Base-by-base conservation (phyloP, 257 asterid species). In the Solanum medicagineum region DNA sequence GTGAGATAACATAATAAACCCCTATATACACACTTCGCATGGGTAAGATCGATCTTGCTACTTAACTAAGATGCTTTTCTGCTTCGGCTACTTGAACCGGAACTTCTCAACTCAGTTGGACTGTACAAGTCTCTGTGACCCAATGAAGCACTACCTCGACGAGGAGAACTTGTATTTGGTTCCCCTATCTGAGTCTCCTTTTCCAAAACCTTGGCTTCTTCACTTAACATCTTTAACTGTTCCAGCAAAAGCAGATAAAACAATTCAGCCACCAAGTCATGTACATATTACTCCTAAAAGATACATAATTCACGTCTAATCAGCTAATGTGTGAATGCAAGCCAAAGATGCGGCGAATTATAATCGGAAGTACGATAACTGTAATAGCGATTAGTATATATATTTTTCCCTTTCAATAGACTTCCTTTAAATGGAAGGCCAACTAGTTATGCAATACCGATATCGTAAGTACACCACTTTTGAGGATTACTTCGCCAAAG, bases 131-230 rank as follows among this genome's bases (percentile, higher is more conserved):
- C 98, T 86, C 90, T 89, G 68, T 88, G 97, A 55, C 93, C 89
- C 29, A 86, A 80, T 19, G 94, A 87, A 83, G 94, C 84, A 81
- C 91, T 88, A 49, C 92, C 85, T 59, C 95, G 85, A 45, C 95
- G 93, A 4, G 97, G 98, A 40, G 97, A 91, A 24, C 32, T 84
- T 10, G 92, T 85, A 79, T 82, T 91, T 62, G 92, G 71, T 16
- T 86, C 88, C 19, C 89, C 95, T 86, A 88, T 89, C 12, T 85
- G 56, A 26, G 89, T 85, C 88, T 91, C 95, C 2, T 89, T 74
- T 86, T 93, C 96, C 93, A 97, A 88, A 59, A 77, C 22, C 80
- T 84, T 91, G 85, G 93, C 94, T 95, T 97, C 99, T 88, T 93
- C 97, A 7, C 88, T 87, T 3, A 97, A 93, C 92, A 92, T 62